These are phyloP conservation scores for Curvularia sp. DNA, from an alignment of 2,329 filamentous ascomycete genomes.

Conservation along the genomic window DNA sequence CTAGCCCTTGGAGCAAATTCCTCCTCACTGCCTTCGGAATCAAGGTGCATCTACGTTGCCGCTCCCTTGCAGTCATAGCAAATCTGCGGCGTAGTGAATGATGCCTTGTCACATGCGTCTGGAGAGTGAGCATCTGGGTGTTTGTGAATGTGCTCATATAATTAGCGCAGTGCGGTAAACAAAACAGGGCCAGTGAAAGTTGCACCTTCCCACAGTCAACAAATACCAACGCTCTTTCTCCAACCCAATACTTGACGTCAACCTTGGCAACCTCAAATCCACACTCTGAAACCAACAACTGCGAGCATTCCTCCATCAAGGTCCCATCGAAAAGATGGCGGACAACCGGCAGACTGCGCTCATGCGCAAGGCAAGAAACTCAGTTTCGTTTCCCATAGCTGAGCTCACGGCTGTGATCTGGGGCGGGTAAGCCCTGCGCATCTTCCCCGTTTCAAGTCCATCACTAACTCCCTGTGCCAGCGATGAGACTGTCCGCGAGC, in stretches of 20 bases:
- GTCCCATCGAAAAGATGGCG: background rate
- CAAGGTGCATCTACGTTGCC: background rate
- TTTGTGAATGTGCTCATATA: too few species aligned
- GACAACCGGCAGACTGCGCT: conserved; percentile 15
- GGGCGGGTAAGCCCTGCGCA: conserved; percentile 3
- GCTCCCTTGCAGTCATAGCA: background rate
- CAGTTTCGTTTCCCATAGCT: conserved; percentile 13
- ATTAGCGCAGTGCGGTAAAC: too few species aligned
- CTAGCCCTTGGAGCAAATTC: background rate
- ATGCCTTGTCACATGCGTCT: background rate
- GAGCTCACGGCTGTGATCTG: conserved; percentile 12
- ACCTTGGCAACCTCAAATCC: background rate
- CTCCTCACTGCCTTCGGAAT: background rate
- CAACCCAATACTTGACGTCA: background rate
- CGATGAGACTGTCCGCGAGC: conserved; percentile 14
- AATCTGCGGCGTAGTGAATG: background rate
- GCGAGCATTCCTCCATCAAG: background rate
- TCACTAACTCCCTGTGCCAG: conserved; percentile 6
- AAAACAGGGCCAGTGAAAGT: background rate
- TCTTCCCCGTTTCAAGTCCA: background rate
- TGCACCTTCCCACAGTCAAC: background rate
- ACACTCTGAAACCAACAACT: background rate
- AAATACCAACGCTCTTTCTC: background rate
- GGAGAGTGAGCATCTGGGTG: background rate
- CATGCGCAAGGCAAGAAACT: conserved; percentile 19